A percentile compares a stretch with the other conserved stretches of the same genome.
phyloP scores from a whole-genome alignment of 257 asterid genomes.

The Solanum bulbocastanum region DNA sequence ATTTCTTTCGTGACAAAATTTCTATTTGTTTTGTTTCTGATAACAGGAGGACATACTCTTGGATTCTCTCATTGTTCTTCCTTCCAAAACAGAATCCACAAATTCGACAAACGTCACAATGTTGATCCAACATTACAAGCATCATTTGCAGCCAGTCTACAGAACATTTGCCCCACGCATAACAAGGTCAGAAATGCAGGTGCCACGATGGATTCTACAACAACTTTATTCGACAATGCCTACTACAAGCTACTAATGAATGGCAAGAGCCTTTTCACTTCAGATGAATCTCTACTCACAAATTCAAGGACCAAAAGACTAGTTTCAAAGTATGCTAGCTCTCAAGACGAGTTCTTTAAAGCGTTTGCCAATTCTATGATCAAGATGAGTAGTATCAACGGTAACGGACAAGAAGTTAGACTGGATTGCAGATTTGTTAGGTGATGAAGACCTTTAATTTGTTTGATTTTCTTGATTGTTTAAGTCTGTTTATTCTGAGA shows the following conservation, averaged over 20 bases:
- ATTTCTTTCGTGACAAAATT: not conserved
- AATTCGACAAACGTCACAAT: conserved; percentile 28
- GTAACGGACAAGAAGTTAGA: conserved; percentile 54
- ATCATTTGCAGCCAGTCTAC: conserved; percentile 49
- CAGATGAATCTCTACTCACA: conserved; percentile 59
- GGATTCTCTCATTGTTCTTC: conserved; percentile 89
- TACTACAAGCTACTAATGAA: conserved; percentile 60
- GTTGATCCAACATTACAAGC: conserved; percentile 52
- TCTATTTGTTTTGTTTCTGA: not conserved
- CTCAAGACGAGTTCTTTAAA: conserved; percentile 36
- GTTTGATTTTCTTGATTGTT: not conserved
- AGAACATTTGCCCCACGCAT: conserved; percentile 44
- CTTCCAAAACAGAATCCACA: conserved; percentile 81
- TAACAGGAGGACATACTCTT: conserved; percentile 79
- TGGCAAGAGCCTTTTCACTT: conserved; percentile 61
- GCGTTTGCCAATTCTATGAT: conserved; percentile 70
- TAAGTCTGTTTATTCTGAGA: not conserved
- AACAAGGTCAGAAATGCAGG: conserved; percentile 67
- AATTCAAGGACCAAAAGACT: conserved; percentile 34
- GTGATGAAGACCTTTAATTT: not conserved
- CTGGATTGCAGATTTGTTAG: conserved; percentile 40
- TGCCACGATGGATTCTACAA: conserved; percentile 47
- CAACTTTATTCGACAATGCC: conserved; percentile 53
- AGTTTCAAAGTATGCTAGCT: conserved; percentile 46
- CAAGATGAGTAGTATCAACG: conserved; percentile 66